Base-by-base conservation (phyloP, 1,284 basidiomycete species). In the Agroathelia rolfsii region DNA sequence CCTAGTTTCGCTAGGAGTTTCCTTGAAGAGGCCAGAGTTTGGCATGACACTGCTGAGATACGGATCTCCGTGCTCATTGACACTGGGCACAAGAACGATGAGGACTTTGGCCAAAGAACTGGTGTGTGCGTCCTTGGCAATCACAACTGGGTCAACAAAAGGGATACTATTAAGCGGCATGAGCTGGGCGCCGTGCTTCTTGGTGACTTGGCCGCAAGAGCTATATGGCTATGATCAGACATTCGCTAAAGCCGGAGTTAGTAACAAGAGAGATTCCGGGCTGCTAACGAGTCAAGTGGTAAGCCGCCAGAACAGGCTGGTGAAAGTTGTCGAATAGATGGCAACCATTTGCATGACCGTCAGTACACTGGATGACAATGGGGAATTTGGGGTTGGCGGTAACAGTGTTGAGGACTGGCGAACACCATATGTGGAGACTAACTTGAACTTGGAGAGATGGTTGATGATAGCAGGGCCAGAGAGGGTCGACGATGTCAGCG, bases 1-100 rank as follows among this genome's bases (percentile, higher is more conserved):
- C 92, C 95, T 95, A 98, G 58, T 98, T 98, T 94, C 94, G 97
- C 8, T 83, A 90, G 7, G 92, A 96, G 56, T 96, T 92, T 93
- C 94, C 61, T 98, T 98, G 54, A 94, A 69, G 3, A 87, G 80
- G 49, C 93, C 87, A 61, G 98, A 98, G 38, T 75, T 70, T 11
- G 94, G 93, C 53, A 92, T 78, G 44, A 98, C 95, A 28, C 94
- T 94, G 37, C 95, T 84, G 42, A 96, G 68, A 61, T 98, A 98
- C 1, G 69, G 57, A 46, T 97, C 93, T 16, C 95, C 89, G 45
- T 95, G 90, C 59, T 93, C 94, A 51, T 76, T 77, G 39, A 69
- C 67, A 50, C 93, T 92, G 40, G 75, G 74, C 53, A 98, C 95
- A 37, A 98, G 69, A 52, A 81, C 82, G 40, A 76, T 72, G 58